Conservation (phyloP, 2,329 filamentous ascomycete species). For the Zarea fungicola region DNA sequence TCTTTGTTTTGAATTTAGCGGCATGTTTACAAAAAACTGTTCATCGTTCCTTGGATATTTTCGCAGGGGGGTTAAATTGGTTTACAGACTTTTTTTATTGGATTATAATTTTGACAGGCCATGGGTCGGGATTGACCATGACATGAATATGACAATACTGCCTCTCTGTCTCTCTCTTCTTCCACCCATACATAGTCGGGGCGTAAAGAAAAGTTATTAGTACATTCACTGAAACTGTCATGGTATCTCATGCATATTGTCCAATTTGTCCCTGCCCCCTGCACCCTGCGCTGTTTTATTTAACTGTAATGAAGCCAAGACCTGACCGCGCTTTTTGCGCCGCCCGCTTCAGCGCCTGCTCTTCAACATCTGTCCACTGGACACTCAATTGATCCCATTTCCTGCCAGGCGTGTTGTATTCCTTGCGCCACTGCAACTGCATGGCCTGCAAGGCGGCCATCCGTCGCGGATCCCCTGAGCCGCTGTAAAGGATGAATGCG, state of each 20-base stretch:
- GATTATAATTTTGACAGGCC: neutral
- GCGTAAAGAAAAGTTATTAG: no score
- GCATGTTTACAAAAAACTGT: conserved; percentile 11
- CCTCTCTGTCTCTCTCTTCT: no score
- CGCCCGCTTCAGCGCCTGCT: conserved; percentile 56
- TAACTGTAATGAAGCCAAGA: conserved; percentile 60
- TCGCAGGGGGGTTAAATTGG: conserved; percentile 3
- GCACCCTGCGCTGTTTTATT: conserved; percentile 35
- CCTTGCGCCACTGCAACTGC: conserved; percentile 55
- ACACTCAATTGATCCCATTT: conserved; percentile 64
- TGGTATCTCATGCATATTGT: neutral
- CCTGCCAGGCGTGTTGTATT: conserved; percentile 57
- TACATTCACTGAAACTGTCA: no score
- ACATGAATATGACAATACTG: neutral
- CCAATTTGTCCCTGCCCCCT: neutral
- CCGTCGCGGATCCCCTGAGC: conserved; percentile 62
- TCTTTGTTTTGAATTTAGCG: conserved; percentile 6
- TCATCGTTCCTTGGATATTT: conserved; percentile 4
- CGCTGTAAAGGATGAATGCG: conserved; percentile 59
- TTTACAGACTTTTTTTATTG: conserved; percentile 6
- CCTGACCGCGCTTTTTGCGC: conserved; percentile 54
- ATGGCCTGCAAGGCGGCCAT: conserved; percentile 58
- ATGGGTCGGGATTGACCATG: neutral
- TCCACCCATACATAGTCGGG: no score
- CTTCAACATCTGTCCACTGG: conserved; percentile 63